These are phyloP conservation scores for Scutellaria barbata DNA, from an alignment of 257 asterid species.

Conservation along the genomic window DNA sequence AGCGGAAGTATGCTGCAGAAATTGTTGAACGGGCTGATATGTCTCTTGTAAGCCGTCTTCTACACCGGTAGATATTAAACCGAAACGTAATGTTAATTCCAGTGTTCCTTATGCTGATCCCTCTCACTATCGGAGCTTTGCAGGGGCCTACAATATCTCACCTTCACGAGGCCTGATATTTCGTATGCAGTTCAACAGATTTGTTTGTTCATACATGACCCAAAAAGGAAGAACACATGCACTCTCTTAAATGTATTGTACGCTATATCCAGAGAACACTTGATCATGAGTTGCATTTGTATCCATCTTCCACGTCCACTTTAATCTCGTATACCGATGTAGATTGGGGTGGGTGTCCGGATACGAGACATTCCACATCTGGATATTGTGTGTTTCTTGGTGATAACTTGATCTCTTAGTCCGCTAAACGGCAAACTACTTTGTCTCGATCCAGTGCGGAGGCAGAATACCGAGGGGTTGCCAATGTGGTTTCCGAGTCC, in stretches of 20 bases:
- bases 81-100: not conserved
- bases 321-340: not conserved
- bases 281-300: not conserved
- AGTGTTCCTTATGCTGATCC: not conserved
- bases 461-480: no score
- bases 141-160: not conserved
- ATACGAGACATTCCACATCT: no score
- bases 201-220: not conserved
- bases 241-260: not conserved
- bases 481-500: no score
- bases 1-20: not conserved
- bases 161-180: not conserved
- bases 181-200: not conserved
- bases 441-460: no score
- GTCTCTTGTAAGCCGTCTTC: not conserved
- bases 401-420: no score
- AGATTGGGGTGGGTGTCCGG: not conserved
- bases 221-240: not conserved
- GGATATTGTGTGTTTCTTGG: no score
- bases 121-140: not conserved
- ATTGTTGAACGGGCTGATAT: not conserved
- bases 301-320: not conserved
- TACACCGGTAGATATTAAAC: not conserved
- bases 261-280: not conserved
- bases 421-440: no score